These are phyloP conservation scores for Thinopyrum obtusiflorum DNA, from an alignment of 202 grass and related monocot genomes.

Conservation along the genomic window DNA sequence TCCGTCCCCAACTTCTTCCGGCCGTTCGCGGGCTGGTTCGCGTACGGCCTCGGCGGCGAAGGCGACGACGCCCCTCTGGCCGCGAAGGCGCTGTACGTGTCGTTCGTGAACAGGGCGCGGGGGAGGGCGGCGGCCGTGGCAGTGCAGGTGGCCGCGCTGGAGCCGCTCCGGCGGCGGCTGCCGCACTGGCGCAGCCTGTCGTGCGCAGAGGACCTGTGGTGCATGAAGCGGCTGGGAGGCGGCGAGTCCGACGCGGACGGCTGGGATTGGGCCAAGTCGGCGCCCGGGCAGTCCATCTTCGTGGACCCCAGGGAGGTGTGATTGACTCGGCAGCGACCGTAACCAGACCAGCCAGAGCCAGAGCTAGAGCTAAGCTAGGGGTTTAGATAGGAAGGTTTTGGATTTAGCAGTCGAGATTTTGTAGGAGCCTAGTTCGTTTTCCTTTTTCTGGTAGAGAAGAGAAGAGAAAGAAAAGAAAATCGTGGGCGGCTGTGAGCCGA, in stretches of 20 bases:
- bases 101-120: constrained; percentile 52
- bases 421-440: not conserved
- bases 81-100: constrained; percentile 40
- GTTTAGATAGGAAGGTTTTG: not conserved
- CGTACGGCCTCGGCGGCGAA: constrained; percentile 70
- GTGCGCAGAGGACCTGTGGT: constrained; percentile 74
- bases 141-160: constrained; percentile 57
- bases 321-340: constrained; percentile 11
- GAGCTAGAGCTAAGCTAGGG: not conserved
- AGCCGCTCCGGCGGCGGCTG: constrained; percentile 58
- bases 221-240: constrained; percentile 61
- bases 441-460: not conserved
- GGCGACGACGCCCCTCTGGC: constrained; percentile 37
- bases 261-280: constrained; percentile 76
- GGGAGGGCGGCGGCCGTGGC: constrained; percentile 62
- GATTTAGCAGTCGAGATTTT: not conserved
- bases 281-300: constrained; percentile 55
- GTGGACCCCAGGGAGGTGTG: constrained; percentile 87
- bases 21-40: constrained; percentile 69
- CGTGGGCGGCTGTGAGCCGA: not conserved
- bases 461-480: not conserved
- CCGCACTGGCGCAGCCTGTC: constrained; percentile 84
- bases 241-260: constrained; percentile 30
- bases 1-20: constrained; percentile 74
- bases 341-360: not conserved